Conservation (phyloP, 768 basidiomycete genomes). For the Tricholoma flavovirens region DNA sequence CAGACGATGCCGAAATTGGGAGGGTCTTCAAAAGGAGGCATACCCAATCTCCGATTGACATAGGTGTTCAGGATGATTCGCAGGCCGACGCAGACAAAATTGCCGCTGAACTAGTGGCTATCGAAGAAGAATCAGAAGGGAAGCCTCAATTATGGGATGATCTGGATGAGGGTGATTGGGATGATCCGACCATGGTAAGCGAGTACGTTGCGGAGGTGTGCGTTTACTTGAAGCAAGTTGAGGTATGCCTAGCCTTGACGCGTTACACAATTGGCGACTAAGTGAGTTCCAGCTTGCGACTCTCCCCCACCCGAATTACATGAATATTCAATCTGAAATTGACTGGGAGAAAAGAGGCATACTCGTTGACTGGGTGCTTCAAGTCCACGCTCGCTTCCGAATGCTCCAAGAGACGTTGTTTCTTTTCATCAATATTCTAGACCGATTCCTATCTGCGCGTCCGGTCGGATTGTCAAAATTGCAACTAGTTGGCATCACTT, state of each 20-base stretch:
- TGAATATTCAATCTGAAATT: conserved; percentile 76
- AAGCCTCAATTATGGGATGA: conserved; percentile 67
- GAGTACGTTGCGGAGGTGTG: conserved; percentile 90
- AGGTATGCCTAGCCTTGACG: conserved; percentile 43
- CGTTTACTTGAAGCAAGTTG: conserved; percentile 74
- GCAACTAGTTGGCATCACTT: conserved; percentile 86
- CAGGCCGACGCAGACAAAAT: conserved; percentile 31
- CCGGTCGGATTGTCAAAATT: conserved; percentile 78
- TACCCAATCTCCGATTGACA: conserved; percentile 37
- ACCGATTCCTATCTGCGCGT: conserved; percentile 65
- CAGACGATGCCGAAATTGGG: conserved; percentile 39
- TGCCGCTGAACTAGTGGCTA: conserved; percentile 31
- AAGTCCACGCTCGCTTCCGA: conserved; percentile 82
- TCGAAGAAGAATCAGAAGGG: conserved; percentile 29
- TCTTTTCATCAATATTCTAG: conserved; percentile 81
- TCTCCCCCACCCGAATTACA: conserved; percentile 80
- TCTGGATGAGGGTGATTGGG: conserved; percentile 80
- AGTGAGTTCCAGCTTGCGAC: conserved; percentile 48
- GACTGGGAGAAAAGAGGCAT: conserved; percentile 88
- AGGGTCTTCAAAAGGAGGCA: conserved; percentile 61
- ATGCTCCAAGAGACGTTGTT: conserved; percentile 89
- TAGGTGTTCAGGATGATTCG: conserved; percentile 30
- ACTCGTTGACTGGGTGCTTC: conserved; percentile 90
- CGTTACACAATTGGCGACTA: conserved; percentile 4
- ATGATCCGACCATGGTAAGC: conserved; percentile 88